phyloP scores from a whole-genome alignment of 352 stramenopile species.

The Pseudoperonospora humuli region DNA sequence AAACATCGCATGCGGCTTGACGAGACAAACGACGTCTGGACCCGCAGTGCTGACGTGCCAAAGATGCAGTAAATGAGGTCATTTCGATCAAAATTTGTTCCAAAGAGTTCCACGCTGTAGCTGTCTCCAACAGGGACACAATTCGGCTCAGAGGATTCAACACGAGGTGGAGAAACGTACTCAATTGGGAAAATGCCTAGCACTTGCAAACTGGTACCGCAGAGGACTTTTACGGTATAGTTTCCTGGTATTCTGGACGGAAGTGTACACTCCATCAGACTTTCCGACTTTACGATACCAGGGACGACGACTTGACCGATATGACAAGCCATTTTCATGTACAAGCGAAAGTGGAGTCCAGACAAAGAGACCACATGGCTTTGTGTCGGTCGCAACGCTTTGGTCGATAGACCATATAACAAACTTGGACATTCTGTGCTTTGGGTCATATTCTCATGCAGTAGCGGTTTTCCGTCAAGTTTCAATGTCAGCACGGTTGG shows the following conservation, averaged over 20 bases:
- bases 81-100: constrained; percentile 12
- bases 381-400: constrained; percentile 8
- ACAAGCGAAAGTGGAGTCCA: constrained; percentile 21
- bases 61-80: constrained; percentile 29
- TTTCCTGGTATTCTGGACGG: constrained; percentile 24
- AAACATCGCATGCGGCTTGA: constrained; percentile 18
- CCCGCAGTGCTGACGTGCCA: constrained; percentile 4
- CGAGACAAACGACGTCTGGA: constrained; percentile 17
- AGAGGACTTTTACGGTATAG: constrained; percentile 29
- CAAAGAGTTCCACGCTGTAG: constrained; percentile 21
- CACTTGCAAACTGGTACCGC: background rate
- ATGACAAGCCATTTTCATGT: constrained; percentile 21
- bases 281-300: constrained; percentile 21
- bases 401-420: constrained; percentile 11
- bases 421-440: constrained; percentile 12
- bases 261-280: constrained; percentile 17
- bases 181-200: constrained; percentile 20
- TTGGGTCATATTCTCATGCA: constrained; percentile 8
- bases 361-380: constrained; percentile 17
- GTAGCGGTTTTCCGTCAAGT: constrained; percentile 8
- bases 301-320: constrained; percentile 3
- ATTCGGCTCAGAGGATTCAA: constrained; percentile 15
- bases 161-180: constrained; percentile 11
- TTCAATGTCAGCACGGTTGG: constrained; percentile 13
- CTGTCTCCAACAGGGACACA: constrained; percentile 10